phyloP scores from a whole-genome alignment of 2,329 filamentous ascomycete species.

The Colletotrichum zoysiae region DNA sequence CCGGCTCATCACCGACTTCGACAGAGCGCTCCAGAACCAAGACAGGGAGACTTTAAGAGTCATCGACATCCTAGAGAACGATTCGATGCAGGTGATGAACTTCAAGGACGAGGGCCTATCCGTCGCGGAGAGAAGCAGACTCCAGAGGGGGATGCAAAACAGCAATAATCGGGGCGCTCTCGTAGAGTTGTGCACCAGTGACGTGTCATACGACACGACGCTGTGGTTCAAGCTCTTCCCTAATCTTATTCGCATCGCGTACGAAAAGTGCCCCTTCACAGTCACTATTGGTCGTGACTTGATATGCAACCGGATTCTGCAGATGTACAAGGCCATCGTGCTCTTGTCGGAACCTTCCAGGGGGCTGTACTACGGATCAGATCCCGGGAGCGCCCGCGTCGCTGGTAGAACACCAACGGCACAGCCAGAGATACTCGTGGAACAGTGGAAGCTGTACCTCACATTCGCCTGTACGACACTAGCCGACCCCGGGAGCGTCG shows the following conservation, averaged over 20 bases:
- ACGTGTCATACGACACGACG: conserved; percentile 92
- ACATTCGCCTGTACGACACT: conserved; percentile 97
- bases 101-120: conserved; percentile 93
- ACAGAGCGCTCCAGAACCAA: conserved; percentile 78
- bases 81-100: conserved; percentile 89
- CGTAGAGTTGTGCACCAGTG: conserved; percentile 94
- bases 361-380: conserved; percentile 73
- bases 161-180: conserved; percentile 87
- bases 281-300: conserved; percentile 92
- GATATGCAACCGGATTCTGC: conserved; percentile 89
- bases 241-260: conserved; percentile 90
- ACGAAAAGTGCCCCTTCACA: conserved; percentile 90
- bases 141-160: conserved; percentile 90
- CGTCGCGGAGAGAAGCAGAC: conserved; percentile 89
- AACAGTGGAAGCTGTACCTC: conserved; percentile 98
- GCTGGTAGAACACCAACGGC: conserved; percentile 72
- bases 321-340: conserved; percentile 90
- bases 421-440: conserved; percentile 88
- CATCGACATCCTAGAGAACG: conserved; percentile 92
- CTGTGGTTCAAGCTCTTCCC: conserved; percentile 99
- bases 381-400: conserved; percentile 66
- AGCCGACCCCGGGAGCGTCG: conserved; percentile 80
- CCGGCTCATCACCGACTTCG: conserved; percentile 92
- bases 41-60: conserved; percentile 78
- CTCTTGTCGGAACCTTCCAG: conserved; percentile 80